A percentile compares a stretch with the other conserved stretches of the same genome.
Conservation (phyloP, 2,329 filamentous ascomycete species). For the Dothistroma septosporum region DNA sequence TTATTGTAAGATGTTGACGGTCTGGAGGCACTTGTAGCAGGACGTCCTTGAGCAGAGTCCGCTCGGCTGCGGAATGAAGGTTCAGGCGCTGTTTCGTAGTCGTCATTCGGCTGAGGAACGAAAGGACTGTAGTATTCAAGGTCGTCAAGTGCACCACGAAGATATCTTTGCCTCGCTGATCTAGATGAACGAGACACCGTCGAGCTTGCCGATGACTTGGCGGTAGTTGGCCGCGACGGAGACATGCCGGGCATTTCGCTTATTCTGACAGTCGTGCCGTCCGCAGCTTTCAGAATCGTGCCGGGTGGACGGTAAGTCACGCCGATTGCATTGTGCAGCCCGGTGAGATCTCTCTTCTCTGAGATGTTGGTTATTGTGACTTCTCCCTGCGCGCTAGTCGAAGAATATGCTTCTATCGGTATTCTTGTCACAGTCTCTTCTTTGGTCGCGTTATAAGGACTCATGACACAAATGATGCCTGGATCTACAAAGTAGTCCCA, state of each 20-base stretch:
- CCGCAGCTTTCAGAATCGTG: slow-evolving; percentile 34
- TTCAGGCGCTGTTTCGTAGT: slow-evolving; percentile 8
- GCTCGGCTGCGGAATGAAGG: slow-evolving; percentile 3
- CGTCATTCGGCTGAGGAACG: neutral
- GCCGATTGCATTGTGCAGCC: slow-evolving; percentile 63
- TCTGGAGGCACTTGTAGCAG: slow-evolving; percentile 8
- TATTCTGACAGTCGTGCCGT: slow-evolving; percentile 37
- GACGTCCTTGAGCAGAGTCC: slow-evolving; percentile 5
- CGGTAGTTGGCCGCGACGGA: neutral
- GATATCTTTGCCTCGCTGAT: neutral
- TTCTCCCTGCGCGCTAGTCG: slow-evolving; percentile 57
- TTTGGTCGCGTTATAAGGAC: slow-evolving; percentile 41
- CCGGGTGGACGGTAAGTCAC: slow-evolving; percentile 66
- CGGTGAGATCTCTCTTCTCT: slow-evolving; percentile 57
- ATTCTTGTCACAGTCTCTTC: slow-evolving; percentile 45
- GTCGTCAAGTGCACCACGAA: neutral
- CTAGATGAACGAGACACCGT: slow-evolving; percentile 6
- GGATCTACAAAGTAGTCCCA: slow-evolving; percentile 64
- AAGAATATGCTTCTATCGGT: slow-evolving; percentile 51
- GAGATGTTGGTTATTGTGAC: slow-evolving; percentile 66
- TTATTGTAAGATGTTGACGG: neutral
- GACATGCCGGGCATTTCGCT: slow-evolving; percentile 34
- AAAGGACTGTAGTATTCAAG: neutral
- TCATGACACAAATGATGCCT: slow-evolving; percentile 40
- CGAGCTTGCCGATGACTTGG: neutral